phyloP scores from a whole-genome alignment of 768 basidiomycete genomes.

The Vishniacozyma victoriae region DNA sequence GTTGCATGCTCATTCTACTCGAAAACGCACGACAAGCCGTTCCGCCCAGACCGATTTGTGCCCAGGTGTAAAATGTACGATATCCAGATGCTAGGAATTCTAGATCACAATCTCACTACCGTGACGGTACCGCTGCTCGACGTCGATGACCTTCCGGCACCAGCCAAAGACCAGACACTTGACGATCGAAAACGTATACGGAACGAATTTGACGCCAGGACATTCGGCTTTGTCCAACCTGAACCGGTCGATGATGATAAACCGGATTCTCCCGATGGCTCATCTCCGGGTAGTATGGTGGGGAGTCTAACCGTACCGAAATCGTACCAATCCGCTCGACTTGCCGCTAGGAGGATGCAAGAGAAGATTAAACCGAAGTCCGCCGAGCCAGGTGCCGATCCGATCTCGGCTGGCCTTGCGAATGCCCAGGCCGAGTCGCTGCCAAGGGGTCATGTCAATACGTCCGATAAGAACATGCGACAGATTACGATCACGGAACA shows the following conservation, averaged over 20 bases:
- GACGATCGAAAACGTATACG: conserved; percentile 23
- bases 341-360: conserved; percentile 19
- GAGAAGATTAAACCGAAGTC: conserved; percentile 5
- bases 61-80: conserved; percentile 96
- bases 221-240: conserved; percentile 18
- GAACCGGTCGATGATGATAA: neutral
- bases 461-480: too few species aligned
- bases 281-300: conserved; percentile 10
- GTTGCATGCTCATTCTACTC: conserved; percentile 49
- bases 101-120: conserved; percentile 84
- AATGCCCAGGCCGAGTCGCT: neutral
- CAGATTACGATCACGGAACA: neutral
- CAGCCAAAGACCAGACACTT: conserved; percentile 9
- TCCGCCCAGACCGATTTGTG: conserved; percentile 63
- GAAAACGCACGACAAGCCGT: conserved; percentile 49
- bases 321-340: conserved; percentile 37
- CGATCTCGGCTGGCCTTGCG: neutral
- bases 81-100: conserved; percentile 85
- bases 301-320: conserved; percentile 8
- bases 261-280: conserved; percentile 1
- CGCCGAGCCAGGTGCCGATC: too few species aligned
- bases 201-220: conserved; percentile 34
- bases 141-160: conserved; percentile 18
- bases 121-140: conserved; percentile 66
- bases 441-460: too few species aligned